phyloP scores from a whole-genome alignment of 2,329 filamentous ascomycete genomes.

The Claviceps sp. region DNA sequence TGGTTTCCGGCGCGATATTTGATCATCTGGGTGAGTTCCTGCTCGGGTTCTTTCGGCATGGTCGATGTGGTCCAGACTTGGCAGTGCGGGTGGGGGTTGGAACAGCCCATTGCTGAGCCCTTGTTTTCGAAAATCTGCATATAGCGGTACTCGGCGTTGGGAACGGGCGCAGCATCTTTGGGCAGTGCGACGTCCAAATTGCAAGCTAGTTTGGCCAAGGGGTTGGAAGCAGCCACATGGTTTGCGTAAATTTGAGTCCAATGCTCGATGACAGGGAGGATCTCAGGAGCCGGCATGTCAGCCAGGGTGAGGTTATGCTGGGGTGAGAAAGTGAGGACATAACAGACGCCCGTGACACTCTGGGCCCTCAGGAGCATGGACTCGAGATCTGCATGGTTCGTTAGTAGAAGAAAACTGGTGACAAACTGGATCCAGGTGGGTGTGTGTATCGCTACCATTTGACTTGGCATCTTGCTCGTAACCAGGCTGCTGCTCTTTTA shows the following conservation, averaged over 20 bases:
- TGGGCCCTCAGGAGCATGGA: slow-evolving; percentile 69
- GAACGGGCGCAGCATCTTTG: slow-evolving; percentile 25
- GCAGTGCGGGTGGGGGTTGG: slow-evolving; percentile 93
- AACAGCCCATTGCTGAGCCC: slow-evolving; percentile 94
- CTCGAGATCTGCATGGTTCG: slow-evolving; percentile 43
- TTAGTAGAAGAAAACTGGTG: not conserved
- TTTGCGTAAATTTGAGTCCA: slow-evolving; percentile 86
- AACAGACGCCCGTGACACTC: slow-evolving; percentile 87
- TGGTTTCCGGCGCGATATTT: slow-evolving; percentile 63
- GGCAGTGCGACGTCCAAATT: slow-evolving; percentile 26
- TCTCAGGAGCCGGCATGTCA: slow-evolving; percentile 66
- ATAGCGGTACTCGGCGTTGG: slow-evolving; percentile 72
- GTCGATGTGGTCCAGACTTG: slow-evolving; percentile 92
- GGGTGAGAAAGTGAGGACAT: slow-evolving; percentile 88
- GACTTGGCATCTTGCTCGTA: slow-evolving; percentile 40
- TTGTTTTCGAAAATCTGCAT: slow-evolving; percentile 99
- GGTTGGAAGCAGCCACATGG: slow-evolving; percentile 61
- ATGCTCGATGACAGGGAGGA: slow-evolving; percentile 70
- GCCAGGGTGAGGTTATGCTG: slow-evolving; percentile 86
- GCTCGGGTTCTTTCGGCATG: slow-evolving; percentile 74
- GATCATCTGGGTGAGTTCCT: slow-evolving; percentile 65
- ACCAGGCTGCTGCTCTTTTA: slow-evolving; percentile 81
- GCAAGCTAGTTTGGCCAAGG: slow-evolving; percentile 35
- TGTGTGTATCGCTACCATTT: slow-evolving; percentile 17
- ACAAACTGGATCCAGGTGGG: not conserved